Evolutionary conservation across 306 rosid species (phyloP), one percentile per base, ranked within the genome.

Genomic region (Morella rubra): DNA sequence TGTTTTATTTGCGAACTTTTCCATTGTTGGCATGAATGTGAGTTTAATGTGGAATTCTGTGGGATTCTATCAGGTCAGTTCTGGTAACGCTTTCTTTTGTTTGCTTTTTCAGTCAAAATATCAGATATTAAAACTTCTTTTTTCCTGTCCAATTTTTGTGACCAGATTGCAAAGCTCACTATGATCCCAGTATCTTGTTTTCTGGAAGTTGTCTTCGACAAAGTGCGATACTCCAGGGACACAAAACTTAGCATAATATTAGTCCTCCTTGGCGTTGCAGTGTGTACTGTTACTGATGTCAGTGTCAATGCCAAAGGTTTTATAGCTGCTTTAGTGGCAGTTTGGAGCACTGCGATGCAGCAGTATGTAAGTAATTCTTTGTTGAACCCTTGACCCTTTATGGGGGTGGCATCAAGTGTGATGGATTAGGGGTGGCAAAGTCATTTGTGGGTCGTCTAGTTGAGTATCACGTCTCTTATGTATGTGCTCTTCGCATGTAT

Each of bases 31-130:
- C 66, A 92, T 92, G 96, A 90, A 92, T 59, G 90, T 90, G 69
- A 92, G 97, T 83, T 84, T 92, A 71, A 92, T 92, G 97, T 88
- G 95, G 95, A 92, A 91, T 83, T 90, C 97, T 74, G 95, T 91
- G 12, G 97, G 97, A 72, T 91, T 91, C 84, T 91, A 91, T 83
- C 97, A 89, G 93, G 97, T 89, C 75, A 77, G 62, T 75, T 50
- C 44, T n/a, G 18, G 41, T 55, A 24, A 83, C 32, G 22, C 70
- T 62, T 32, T 77, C 59, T 37, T 61, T 58, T 44, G 22, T 70
- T 77, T 20, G 49, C 40, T 27, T 42, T 44, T 5, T 50, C 18
- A 0, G 45, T 41, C 12, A 62, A 60, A 44, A 73, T 71, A 56
- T 74, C 14, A 79, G 59, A 71, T 42, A 65, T 67, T 27, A 73